Evolutionary conservation across 1,284 basidiomycete species (phyloP).

Genomic region (Bjerkandera adusta): DNA sequence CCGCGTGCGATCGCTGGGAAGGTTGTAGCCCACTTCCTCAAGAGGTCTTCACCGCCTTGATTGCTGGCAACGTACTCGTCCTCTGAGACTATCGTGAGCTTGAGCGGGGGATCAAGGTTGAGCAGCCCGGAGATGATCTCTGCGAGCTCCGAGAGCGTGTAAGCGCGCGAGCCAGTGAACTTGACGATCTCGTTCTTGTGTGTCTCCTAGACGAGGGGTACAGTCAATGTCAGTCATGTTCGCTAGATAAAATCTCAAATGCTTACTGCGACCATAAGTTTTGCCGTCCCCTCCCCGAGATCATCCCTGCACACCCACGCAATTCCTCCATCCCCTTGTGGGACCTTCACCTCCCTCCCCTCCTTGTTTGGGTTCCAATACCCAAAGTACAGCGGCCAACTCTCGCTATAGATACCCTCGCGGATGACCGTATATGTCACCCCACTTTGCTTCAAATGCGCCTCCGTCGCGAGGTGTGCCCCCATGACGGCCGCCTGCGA

Average conservation of each 20-base stretch:
- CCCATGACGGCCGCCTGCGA: conserved; percentile 35
- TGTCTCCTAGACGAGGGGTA: conserved; percentile 19
- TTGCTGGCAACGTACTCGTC: conserved; percentile 29
- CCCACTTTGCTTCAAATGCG: conserved; percentile 34
- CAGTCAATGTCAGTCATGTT: not conserved
- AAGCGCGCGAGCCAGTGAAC: conserved; percentile 27
- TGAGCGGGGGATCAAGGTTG: conserved; percentile 19
- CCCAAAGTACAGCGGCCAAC: conserved; percentile 36
- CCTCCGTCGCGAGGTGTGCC: conserved; percentile 37
- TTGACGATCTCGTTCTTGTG: conserved; percentile 28
- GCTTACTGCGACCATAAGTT: conserved; percentile 24
- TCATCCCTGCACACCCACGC: conserved; percentile 33
- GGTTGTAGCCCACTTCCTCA: conserved; percentile 31
- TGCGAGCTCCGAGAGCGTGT: conserved; percentile 26
- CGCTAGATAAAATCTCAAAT: no score
- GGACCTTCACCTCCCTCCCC: conserved; percentile 25
- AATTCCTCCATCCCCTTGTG: conserved; percentile 29
- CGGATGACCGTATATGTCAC: conserved; percentile 35
- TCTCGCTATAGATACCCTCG: conserved; percentile 40
- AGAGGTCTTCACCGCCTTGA: conserved; percentile 25
- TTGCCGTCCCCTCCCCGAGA: conserved; percentile 33
- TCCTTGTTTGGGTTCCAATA: conserved; percentile 23
- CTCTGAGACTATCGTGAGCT: conserved; percentile 23
- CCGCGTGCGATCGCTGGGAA: conserved; percentile 27
- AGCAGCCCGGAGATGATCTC: conserved; percentile 21